Conservation (phyloP, 192 early-diverging fungal species). For the Dissophora globulifera region DNA sequence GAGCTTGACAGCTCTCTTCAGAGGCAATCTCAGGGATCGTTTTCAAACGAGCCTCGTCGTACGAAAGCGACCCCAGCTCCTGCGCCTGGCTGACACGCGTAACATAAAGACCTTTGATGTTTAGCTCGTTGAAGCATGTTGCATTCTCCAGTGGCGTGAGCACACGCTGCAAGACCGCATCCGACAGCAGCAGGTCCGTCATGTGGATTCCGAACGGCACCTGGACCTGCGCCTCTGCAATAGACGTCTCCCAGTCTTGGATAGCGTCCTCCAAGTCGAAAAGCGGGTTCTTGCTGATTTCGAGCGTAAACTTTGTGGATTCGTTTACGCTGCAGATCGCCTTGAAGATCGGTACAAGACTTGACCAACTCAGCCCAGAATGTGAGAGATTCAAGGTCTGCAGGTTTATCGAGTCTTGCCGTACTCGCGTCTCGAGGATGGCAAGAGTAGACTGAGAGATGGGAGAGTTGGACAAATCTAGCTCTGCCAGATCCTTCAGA, state of each 20-base stretch:
- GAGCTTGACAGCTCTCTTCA: constrained; percentile 20
- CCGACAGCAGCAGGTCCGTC: constrained; percentile 16
- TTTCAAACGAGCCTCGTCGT: constrained; percentile 8
- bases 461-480: constrained; percentile 19
- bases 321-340: constrained; percentile 28
- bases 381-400: constrained; percentile 13
- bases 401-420: background rate
- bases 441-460: constrained; percentile 1
- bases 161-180: constrained; percentile 13
- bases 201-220: constrained; percentile 41
- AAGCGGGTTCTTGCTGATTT: constrained; percentile 26
- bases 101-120: constrained; percentile 32
- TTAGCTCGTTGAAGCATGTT: constrained; percentile 38
- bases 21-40: constrained; percentile 18
- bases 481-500: constrained; percentile 3
- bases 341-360: constrained; percentile 8
- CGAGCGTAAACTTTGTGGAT: constrained; percentile 32
- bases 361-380: constrained; percentile 25
- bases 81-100: background rate
- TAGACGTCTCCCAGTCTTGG: constrained; percentile 15
- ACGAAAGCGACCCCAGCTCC: constrained; percentile 4
- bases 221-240: background rate
- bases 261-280: constrained; percentile 27
- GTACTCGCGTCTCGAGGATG: background rate
- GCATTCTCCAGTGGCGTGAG: constrained; percentile 18